These are phyloP conservation scores for Pseudovirgaria hyperparasitica DNA, from an alignment of 2,329 filamentous ascomycete species.

Conservation along the genomic window DNA sequence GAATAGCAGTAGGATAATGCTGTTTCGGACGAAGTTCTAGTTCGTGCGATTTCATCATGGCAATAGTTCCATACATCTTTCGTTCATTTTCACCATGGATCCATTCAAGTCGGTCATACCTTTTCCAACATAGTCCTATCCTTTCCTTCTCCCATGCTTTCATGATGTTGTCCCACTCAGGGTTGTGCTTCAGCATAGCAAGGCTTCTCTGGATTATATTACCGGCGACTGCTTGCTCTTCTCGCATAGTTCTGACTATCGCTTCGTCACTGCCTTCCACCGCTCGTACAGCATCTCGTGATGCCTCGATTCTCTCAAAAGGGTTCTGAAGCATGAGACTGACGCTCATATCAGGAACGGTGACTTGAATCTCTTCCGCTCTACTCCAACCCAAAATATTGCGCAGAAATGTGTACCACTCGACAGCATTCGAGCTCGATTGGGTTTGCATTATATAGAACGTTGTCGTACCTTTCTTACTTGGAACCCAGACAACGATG, in stretches of 20 bases:
- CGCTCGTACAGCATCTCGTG: slow-evolving; percentile 26
- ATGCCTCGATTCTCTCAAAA: slow-evolving; percentile 40
- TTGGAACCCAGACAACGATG: slow-evolving; percentile 48
- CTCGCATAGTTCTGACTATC: slow-evolving; percentile 30
- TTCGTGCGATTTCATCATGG: slow-evolving; percentile 53
- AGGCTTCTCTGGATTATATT: slow-evolving; percentile 46
- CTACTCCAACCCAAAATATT: slow-evolving; percentile 47
- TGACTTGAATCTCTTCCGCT: slow-evolving; percentile 43
- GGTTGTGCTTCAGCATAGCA: slow-evolving; percentile 41
- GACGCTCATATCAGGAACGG: slow-evolving; percentile 50
- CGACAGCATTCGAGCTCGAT: slow-evolving; percentile 48
- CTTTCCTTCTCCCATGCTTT: slow-evolving; percentile 44
- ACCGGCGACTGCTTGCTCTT: slow-evolving; percentile 43
- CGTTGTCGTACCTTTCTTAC: slow-evolving; percentile 42
- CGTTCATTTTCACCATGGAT: slow-evolving; percentile 52
- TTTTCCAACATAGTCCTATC: slow-evolving; percentile 55
- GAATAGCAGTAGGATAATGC: slow-evolving; percentile 46
- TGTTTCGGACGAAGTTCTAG: slow-evolving; percentile 52
- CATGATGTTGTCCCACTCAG: slow-evolving; percentile 48
- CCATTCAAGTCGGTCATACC: slow-evolving; percentile 58
- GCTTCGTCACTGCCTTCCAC: slow-evolving; percentile 34
- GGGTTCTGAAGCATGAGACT: slow-evolving; percentile 46
- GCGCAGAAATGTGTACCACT: slow-evolving; percentile 56
- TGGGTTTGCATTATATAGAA: slow-evolving; percentile 47
- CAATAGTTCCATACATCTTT: slow-evolving; percentile 57